Evolutionary conservation across 2,329 filamentous ascomycete genomes (phyloP), one percentile per base, ranked within the genome.

Genomic region (Alternaria triticina): DNA sequence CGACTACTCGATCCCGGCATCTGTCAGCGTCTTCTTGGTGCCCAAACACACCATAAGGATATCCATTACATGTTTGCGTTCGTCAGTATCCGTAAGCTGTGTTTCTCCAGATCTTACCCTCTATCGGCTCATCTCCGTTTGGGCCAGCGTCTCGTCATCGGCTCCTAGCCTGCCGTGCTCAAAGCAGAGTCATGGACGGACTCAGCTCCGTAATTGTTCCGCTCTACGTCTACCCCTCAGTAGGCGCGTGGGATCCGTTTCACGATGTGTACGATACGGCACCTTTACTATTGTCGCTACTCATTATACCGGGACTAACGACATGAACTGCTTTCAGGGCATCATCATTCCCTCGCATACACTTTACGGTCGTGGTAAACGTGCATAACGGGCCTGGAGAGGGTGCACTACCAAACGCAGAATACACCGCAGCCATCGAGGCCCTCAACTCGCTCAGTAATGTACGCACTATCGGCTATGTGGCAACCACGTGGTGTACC

Each of bases 331-430:
- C 60, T 23, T 20, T 45, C 62, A 76, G 74, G 55, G 74, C 68
- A 55, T 66, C 62, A 33, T 67, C 61, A 8, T 71, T 82, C 67
- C 80, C 80, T 33, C 67, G 77, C 57, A 71, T 82, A 68, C 79
- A 84, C 59, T 86, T 86, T 69, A 86, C 85, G 46, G 80, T 85
- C 28, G 78, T 83, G 61, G 82, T 86, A 62, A 86, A 86, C 62
- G 80, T 82, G 73, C 80, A 80, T 65, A 83, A 72, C 67, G 86
- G 76, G 66, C 85, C 82, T 70, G 85, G 84, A 71, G 77, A 73
- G 57, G 68, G 74, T 50, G 64, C 77, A 49, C 66, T 83, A 61
- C 82, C 82, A 22, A 82, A 83, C 71, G 75, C 74, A 56, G 81
- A 82, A 68, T 84, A 83, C 69, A 80, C 77, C 27, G 73, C 77